phyloP scores from a whole-genome alignment of 1,284 basidiomycete genomes.

The Ceratobasidium sp. region DNA sequence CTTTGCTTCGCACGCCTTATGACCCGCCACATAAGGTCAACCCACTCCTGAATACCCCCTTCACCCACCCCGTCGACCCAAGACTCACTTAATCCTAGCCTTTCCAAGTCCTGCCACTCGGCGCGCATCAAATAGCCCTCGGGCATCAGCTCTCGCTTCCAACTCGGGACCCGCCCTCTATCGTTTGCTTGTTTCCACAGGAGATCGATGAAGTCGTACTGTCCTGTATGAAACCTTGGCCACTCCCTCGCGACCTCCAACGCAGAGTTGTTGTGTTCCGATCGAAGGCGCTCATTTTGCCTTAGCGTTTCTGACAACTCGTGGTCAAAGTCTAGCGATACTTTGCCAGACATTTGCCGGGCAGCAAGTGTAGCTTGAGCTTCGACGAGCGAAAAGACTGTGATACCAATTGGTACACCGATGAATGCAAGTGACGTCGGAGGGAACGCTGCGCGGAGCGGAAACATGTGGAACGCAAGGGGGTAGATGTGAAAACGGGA shows the following conservation, averaged over 20 bases:
- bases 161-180: slow-evolving; percentile 61
- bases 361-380: slow-evolving; percentile 65
- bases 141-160: slow-evolving; percentile 72
- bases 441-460: slow-evolving; percentile 64
- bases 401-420: slow-evolving; percentile 68
- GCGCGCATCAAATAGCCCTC: slow-evolving; percentile 65
- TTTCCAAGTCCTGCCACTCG: slow-evolving; percentile 72
- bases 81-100: slow-evolving; percentile 63
- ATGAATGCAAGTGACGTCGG: slow-evolving; percentile 72
- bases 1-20: slow-evolving; percentile 34
- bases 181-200: slow-evolving; percentile 30
- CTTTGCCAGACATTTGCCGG: slow-evolving; percentile 26
- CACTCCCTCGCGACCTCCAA: slow-evolving; percentile 20
- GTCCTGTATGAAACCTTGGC: not conserved
- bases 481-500: slow-evolving; percentile 76
- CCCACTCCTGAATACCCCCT: slow-evolving; percentile 71
- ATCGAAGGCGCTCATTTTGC: slow-evolving; percentile 16
- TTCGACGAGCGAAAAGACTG: slow-evolving; percentile 76
- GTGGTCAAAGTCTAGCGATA: slow-evolving; percentile 29
- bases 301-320: slow-evolving; percentile 1
- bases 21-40: slow-evolving; percentile 64
- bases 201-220: slow-evolving; percentile 31
- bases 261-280: not conserved
- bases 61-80: slow-evolving; percentile 75
- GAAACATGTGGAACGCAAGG: slow-evolving; percentile 68